These are phyloP conservation scores for Persicaria tinctoria DNA, from an alignment of 148 eudicot species.

Conservation along the genomic window DNA sequence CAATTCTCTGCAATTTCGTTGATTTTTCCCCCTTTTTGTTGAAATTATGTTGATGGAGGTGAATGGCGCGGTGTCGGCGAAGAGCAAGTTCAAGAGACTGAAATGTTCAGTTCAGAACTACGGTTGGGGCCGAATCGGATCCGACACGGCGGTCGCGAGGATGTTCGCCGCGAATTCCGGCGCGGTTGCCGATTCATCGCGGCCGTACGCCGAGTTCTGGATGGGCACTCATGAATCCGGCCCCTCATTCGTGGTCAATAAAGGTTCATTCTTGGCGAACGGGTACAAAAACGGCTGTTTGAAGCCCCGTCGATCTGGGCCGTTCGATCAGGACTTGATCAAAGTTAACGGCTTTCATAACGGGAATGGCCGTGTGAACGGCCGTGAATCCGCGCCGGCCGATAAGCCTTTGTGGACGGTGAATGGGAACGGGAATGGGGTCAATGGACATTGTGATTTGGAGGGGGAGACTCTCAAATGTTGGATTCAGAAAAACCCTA, in stretches of 20 bases:
- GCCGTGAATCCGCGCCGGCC: background rate
- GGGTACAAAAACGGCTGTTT: constrained; percentile 8
- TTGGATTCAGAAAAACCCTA: constrained; percentile 66
- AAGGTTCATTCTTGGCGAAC: background rate
- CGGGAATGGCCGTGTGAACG: background rate
- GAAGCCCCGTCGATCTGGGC: constrained; percentile 10
- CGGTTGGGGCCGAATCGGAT: constrained; percentile 74
- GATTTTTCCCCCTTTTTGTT: background rate
- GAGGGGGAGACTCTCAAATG: constrained; percentile 39
- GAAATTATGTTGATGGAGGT: constrained; percentile 28
- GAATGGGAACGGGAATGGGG: constrained; percentile 18
- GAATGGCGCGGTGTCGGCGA: constrained; percentile 14
- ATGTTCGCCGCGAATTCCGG: constrained; percentile 44
- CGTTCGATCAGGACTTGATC: constrained; percentile 1
- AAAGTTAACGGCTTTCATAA: background rate
- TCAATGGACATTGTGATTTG: constrained; percentile 15
- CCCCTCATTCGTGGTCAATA: constrained; percentile 47
- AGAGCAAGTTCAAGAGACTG: constrained; percentile 35
- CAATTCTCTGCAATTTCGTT: background rate
- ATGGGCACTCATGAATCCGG: constrained; percentile 95
- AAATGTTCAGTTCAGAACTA: constrained; percentile 68
- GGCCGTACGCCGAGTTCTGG: constrained; percentile 92
- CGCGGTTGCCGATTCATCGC: constrained; percentile 28
- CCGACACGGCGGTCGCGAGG: constrained; percentile 54
- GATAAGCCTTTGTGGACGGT: constrained; percentile 6